These are phyloP conservation scores for Xylaria curta DNA, from an alignment of 495 filamentous ascomycete genomes.

Conservation along the genomic window DNA sequence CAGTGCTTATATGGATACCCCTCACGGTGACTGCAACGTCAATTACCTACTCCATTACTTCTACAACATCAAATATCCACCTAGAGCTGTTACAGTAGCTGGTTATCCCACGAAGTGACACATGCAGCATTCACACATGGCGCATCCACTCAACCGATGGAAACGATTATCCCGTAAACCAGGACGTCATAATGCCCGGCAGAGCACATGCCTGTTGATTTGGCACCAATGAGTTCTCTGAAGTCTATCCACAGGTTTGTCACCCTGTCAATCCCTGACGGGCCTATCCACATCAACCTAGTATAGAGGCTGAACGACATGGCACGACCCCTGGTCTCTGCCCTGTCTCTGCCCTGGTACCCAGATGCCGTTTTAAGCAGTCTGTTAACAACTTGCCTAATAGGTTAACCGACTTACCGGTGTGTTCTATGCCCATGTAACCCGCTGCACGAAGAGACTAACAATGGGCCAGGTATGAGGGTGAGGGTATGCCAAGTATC, in stretches of 20 bases:
- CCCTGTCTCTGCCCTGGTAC: background rate
- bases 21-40: too few species aligned
- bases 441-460: background rate
- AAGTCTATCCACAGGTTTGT: slow-evolving; percentile 21
- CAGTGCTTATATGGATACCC: too few species aligned
- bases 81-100: background rate
- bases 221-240: slow-evolving; percentile 19
- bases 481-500: background rate
- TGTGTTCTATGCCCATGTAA: slow-evolving; percentile 11
- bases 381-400: background rate
- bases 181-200: slow-evolving; percentile 15
- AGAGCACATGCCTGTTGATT: slow-evolving; percentile 17
- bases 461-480: background rate
- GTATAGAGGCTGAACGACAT: slow-evolving; percentile 18
- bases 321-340: slow-evolving; percentile 7
- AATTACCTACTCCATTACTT: too few species aligned
- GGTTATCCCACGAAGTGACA: slow-evolving; percentile 11
- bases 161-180: background rate
- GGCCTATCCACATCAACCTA: slow-evolving; percentile 19
- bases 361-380: slow-evolving; percentile 16
- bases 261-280: slow-evolving; percentile 2
- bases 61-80: too few species aligned
- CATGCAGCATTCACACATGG: slow-evolving; percentile 18
- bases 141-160: background rate
- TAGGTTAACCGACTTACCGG: slow-evolving; percentile 2